A percentile compares a stretch with the other conserved stretches of the same genome.
These are phyloP conservation scores for Plantago rigida DNA, from an alignment of 305 asterid species.

Conservation along the genomic window DNA sequence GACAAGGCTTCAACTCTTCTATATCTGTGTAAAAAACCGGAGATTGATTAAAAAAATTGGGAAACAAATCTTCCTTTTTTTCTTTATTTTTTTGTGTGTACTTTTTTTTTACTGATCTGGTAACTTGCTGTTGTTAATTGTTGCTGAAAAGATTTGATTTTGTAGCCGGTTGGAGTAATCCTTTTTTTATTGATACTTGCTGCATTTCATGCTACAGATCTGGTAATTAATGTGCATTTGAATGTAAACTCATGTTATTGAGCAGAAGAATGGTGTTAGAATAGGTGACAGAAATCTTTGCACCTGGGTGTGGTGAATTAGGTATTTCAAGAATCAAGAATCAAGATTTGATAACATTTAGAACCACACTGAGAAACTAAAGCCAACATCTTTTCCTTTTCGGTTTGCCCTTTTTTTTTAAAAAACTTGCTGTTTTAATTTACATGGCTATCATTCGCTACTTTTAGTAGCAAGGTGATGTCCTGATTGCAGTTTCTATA, in stretches of 20 bases:
- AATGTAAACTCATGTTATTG: background rate
- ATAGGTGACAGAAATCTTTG: background rate
- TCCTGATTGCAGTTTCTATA: too few species aligned
- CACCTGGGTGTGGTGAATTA: background rate
- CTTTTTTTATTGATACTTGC: constrained; percentile 1
- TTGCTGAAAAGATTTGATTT: constrained; percentile 11
- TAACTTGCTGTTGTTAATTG: background rate
- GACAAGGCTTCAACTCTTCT: constrained; percentile 3
- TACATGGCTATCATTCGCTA: too few species aligned
- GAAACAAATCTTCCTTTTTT: constrained; percentile 16
- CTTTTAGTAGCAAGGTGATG: too few species aligned
- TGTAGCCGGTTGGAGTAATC: constrained; percentile 16
- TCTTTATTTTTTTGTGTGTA: background rate
- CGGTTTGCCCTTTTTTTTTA: too few species aligned
- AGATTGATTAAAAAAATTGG: background rate
- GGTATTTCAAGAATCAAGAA: background rate
- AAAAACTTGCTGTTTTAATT: too few species aligned
- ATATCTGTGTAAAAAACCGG: constrained; percentile 6
- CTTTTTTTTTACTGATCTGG: constrained; percentile 14
- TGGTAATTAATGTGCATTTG: constrained; percentile 2
- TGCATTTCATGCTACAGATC: background rate
- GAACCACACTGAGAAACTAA: background rate
- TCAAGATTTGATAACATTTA: background rate
- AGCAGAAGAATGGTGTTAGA: constrained; percentile 1
- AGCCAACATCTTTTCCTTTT: too few species aligned